phyloP scores from a whole-genome alignment of 106 monocot genomes.

The Xerophyta viscosa region DNA sequence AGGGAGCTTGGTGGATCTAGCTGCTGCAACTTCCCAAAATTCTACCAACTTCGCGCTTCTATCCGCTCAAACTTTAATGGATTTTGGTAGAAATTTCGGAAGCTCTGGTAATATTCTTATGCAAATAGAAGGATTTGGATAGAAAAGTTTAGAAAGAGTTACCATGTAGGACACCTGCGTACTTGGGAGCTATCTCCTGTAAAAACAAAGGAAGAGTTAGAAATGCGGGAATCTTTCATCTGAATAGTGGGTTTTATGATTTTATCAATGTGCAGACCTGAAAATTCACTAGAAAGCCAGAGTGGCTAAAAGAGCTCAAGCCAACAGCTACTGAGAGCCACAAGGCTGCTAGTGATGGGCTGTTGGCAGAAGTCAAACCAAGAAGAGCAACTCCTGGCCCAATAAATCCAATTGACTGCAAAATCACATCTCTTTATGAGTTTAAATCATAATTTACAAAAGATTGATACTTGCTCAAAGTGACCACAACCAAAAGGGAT shows the following conservation, averaged over 20 bases:
- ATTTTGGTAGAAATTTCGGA: too few species aligned
- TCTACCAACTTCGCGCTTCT: too few species aligned
- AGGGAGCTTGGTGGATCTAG: not conserved
- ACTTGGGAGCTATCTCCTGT: conserved; percentile 90
- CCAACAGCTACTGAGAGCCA: conserved; percentile 90
- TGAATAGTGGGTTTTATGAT: too few species aligned
- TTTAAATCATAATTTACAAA: too few species aligned
- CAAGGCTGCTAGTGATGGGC: conserved; percentile 53
- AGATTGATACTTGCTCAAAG: too few species aligned
- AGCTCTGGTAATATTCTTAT: too few species aligned
- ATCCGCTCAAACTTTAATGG: too few species aligned
- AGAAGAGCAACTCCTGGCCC: conserved; percentile 80
- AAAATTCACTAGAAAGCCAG: conserved; percentile 89
- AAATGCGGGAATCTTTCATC: not conserved
- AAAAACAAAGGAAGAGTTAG: conserved; percentile 6
- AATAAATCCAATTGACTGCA: conserved; percentile 85
- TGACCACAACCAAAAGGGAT: too few species aligned
- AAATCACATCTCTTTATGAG: too few species aligned
- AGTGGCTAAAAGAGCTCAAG: conserved; percentile 85
- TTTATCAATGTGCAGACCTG: conserved; percentile 36
- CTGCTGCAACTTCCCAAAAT: too few species aligned
- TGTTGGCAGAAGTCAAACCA: conserved; percentile 55
- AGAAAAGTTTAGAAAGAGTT: too few species aligned
- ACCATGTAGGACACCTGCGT: conserved; percentile 89
- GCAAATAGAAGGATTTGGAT: too few species aligned